These are phyloP conservation scores for Gnomoniopsis sp. DNA, from an alignment of 2,329 filamentous ascomycete species.

Conservation along the genomic window DNA sequence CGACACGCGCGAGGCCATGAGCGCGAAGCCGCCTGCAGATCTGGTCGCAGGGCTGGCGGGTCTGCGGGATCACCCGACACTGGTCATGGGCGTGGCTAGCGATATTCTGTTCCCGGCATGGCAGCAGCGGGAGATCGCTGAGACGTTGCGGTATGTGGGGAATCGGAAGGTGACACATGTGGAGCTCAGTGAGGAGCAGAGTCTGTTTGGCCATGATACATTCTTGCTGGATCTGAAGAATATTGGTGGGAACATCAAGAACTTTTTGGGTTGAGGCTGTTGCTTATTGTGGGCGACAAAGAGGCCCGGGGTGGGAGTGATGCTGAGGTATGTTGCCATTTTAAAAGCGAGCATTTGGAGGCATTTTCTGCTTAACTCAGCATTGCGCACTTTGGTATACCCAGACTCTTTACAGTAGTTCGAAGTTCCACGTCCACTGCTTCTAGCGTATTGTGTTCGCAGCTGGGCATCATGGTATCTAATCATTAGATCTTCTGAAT, in stretches of 20 bases:
- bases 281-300: conserved; percentile 41
- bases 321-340: conserved; percentile 35
- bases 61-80: conserved; percentile 71
- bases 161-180: conserved; percentile 82
- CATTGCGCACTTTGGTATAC: no score
- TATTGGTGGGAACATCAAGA: conserved; percentile 78
- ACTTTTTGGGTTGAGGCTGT: conserved; percentile 63
- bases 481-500: no score
- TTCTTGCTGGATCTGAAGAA: conserved; percentile 91
- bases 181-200: conserved; percentile 91
- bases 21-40: conserved; percentile 67
- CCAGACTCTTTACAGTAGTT: no score
- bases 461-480: no score
- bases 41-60: conserved; percentile 71
- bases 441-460: no score
- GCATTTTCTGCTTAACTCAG: no score
- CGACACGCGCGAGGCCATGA: conserved; percentile 22
- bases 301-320: no score
- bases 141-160: conserved; percentile 72
- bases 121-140: conserved; percentile 93
- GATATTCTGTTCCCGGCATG: conserved; percentile 97
- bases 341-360: not conserved
- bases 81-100: conserved; percentile 91
- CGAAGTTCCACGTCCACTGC: no score
- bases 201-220: conserved; percentile 93